Conservation (phyloP, 805 yeast species). For the Candida ortonii region DNA sequence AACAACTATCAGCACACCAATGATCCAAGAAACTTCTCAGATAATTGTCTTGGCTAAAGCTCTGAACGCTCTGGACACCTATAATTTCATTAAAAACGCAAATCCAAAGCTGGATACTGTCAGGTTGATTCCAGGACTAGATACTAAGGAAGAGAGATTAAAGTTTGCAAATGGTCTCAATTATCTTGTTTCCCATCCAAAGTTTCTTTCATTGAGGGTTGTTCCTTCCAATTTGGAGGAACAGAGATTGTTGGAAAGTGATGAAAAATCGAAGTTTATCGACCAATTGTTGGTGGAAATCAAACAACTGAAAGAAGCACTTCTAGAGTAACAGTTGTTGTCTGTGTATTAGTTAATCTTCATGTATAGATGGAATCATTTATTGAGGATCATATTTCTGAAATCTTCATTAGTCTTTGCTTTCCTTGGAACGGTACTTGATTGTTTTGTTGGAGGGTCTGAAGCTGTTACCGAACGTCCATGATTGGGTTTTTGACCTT, state of each 20-base stretch:
- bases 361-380: too few relatives aligned
- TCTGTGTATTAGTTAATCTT: too few relatives aligned
- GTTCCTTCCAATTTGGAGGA: conserved; percentile 65
- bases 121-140: conserved; percentile 54
- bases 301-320: conserved; percentile 47
- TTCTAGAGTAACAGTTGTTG: conserved; percentile 30
- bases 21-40: conserved; percentile 65
- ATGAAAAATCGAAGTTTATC: conserved; percentile 43
- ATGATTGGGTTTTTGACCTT: too few relatives aligned
- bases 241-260: conserved; percentile 50
- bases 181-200: conserved; percentile 82
- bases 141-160: conserved; percentile 54
- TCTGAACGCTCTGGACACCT: conserved; percentile 51
- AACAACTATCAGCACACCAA: conserved; percentile 48
- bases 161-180: conserved; percentile 60
- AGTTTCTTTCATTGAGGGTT: conserved; percentile 69
- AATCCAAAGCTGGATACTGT: conserved; percentile 19
- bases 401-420: conserved; percentile 39
- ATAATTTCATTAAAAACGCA: conserved; percentile 38
- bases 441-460: too few relatives aligned
- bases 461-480: too few relatives aligned
- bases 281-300: conserved; percentile 49
- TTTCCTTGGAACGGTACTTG: too few relatives aligned
- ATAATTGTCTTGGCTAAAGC: conserved; percentile 61
- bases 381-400: conserved; percentile 33